Percentiles rank a stretch among this genome's conserved stretches.
Conservation (phyloP, 2,329 filamentous ascomycete species). For the Nothopassalora personata region DNA sequence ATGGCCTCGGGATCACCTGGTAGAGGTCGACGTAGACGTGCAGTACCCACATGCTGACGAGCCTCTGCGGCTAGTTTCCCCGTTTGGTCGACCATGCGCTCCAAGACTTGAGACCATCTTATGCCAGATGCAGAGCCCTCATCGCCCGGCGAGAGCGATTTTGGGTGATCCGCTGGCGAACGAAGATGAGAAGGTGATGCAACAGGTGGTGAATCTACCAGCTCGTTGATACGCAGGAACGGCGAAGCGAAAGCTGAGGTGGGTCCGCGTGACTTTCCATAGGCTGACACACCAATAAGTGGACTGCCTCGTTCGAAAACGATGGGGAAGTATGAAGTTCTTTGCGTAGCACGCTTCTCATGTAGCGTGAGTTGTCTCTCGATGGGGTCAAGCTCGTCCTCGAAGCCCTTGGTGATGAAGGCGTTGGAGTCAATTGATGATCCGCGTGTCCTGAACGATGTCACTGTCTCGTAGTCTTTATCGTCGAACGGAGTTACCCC, state of each 20-base stretch:
- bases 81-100: constrained; percentile 17
- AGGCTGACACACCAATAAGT: constrained; percentile 21
- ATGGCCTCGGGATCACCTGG: constrained; percentile 15
- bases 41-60: constrained; percentile 7
- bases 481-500: constrained; percentile 15
- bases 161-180: neutral
- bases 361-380: constrained; percentile 2
- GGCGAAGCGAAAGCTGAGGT: constrained; percentile 23
- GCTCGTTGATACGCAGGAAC: constrained; percentile 15
- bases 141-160: neutral
- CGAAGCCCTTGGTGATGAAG: neutral
- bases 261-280: constrained; percentile 8
- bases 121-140: neutral
- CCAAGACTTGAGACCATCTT: constrained; percentile 14
- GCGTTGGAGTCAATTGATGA: constrained; percentile 14
- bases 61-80: constrained; percentile 19
- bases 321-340: constrained; percentile 24
- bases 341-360: constrained; percentile 11
- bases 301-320: constrained; percentile 24
- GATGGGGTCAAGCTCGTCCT: constrained; percentile 6
- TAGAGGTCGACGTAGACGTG: constrained; percentile 9
- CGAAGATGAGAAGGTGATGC: neutral
- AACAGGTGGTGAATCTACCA: neutral
- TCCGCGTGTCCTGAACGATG: constrained; percentile 4
- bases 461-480: constrained; percentile 8